phyloP scores from a whole-genome alignment of 441 rosid genomes.

The Euphorbia schlechtendalii region DNA sequence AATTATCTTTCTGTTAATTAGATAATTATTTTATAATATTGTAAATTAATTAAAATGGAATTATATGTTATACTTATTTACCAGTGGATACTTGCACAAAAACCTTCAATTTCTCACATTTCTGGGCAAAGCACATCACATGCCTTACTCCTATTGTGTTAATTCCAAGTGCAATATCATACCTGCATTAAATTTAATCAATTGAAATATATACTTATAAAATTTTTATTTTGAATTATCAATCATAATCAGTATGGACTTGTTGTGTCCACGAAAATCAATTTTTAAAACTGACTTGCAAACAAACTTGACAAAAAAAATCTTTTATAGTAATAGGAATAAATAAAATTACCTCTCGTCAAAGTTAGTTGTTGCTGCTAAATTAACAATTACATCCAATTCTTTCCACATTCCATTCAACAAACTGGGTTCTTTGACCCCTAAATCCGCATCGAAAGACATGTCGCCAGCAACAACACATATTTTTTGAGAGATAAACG shows the following conservation, averaged over 20 bases:
- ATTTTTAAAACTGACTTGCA: too few relatives aligned
- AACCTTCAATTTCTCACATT: constrained; percentile 41
- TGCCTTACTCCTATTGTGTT: constrained; percentile 74
- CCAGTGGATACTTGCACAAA: constrained; percentile 89
- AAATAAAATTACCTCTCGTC: constrained; percentile 89
- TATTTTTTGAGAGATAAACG: constrained; percentile 46
- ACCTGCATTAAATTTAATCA: constrained; percentile 32
- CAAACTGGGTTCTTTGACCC: constrained; percentile 40
- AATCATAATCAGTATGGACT: too few relatives aligned
- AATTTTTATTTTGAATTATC: too few relatives aligned
- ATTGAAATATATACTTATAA: too few relatives aligned
- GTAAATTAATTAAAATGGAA: neutral
- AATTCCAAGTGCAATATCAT: constrained; percentile 65
- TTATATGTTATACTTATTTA: constrained; percentile 17
- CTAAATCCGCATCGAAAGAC: constrained; percentile 43
- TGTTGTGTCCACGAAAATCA: too few relatives aligned
- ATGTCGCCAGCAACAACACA: constrained; percentile 68
- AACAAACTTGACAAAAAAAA: too few relatives aligned
- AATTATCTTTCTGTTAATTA: neutral
- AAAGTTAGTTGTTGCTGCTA: constrained; percentile 82
- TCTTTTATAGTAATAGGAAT: too few relatives aligned
- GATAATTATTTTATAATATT: neutral
- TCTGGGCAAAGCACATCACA: constrained; percentile 58
- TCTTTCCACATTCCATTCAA: constrained; percentile 43
- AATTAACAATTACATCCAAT: constrained; percentile 53